Conservation (phyloP, 805 yeast genomes). For the Wickerhamiella hasegawae region DNA sequence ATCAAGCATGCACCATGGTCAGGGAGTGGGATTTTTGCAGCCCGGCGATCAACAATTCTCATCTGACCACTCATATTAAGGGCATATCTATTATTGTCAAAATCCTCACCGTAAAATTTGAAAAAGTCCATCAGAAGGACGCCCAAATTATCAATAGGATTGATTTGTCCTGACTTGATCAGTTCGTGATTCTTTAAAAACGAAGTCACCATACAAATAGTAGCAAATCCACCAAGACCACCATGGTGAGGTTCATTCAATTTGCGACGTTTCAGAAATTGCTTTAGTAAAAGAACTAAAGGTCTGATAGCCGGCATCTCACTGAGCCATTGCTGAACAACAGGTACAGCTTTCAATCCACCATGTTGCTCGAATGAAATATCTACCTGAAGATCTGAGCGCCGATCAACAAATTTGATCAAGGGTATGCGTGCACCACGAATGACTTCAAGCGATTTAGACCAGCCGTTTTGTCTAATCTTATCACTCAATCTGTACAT, state of each 20-base stretch:
- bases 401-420: conserved; percentile 70
- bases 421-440: conserved; percentile 90
- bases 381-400: conserved; percentile 61
- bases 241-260: conserved; percentile 83
- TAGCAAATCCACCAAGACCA: conserved; percentile 87
- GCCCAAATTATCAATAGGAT: conserved; percentile 64
- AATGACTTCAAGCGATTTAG: conserved; percentile 61
- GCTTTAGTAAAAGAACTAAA: conserved; percentile 67
- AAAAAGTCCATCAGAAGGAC: conserved; percentile 78
- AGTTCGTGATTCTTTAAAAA: conserved; percentile 71
- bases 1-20: too few relatives aligned
- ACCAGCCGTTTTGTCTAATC: conserved; percentile 44
- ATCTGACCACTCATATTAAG: conserved; percentile 47
- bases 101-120: conserved; percentile 78
- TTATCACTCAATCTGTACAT: conserved; percentile 59
- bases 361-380: conserved; percentile 86
- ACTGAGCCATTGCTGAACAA: conserved; percentile 58
- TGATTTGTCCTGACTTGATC: conserved; percentile 46
- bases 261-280: conserved; percentile 60
- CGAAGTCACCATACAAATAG: conserved; percentile 72
- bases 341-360: conserved; percentile 54
- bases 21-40: too few relatives aligned
- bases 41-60: too few relatives aligned
- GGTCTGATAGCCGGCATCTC: conserved; percentile 69
- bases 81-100: conserved; percentile 68